These are phyloP conservation scores for Vitis vinifera DNA, from an alignment of 164 flowering plant species.

Conservation along the genomic window DNA sequence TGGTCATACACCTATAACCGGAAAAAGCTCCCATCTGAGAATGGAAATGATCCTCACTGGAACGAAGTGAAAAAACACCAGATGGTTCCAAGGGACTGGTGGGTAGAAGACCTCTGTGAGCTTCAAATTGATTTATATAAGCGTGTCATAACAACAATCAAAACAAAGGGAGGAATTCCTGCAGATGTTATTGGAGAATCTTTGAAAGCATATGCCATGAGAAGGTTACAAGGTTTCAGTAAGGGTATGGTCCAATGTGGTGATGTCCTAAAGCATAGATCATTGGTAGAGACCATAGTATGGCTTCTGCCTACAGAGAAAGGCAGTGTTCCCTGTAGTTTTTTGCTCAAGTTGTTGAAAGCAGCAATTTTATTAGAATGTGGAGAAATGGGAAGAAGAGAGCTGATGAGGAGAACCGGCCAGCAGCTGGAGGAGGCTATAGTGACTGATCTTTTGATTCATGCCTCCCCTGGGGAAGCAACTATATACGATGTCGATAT, in stretches of 20 bases:
- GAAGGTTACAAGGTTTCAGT: constrained; percentile 58
- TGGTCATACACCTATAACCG: constrained; percentile 81
- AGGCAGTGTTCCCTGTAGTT: constrained; percentile 52
- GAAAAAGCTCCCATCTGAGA: constrained; percentile 59
- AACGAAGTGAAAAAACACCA: constrained; percentile 48
- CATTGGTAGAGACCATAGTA: constrained; percentile 56
- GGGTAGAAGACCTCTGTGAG: constrained; percentile 83
- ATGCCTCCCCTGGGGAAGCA: constrained; percentile 38
- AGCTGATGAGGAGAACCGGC: constrained; percentile 45
- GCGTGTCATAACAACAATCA: constrained; percentile 53
- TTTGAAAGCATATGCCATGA: constrained; percentile 53
- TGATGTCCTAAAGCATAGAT: constrained; percentile 48
- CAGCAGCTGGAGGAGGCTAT: constrained; percentile 67
- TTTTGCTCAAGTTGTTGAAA: constrained; percentile 55
- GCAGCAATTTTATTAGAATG: constrained; percentile 49
- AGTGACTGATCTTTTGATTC: constrained; percentile 56
- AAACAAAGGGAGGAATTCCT: constrained; percentile 42
- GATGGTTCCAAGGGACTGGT: constrained; percentile 73
- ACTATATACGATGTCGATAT: constrained; percentile 46
- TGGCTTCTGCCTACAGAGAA: constrained; percentile 56
- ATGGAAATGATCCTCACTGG: constrained; percentile 43
- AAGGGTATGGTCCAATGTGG: constrained; percentile 45
- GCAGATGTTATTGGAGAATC: constrained; percentile 63
- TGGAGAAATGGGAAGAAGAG: constrained; percentile 43
- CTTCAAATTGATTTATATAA: constrained; percentile 64